Base-by-base conservation (phyloP, 1,284 basidiomycete genomes). In the Heliocybe sulcata region DNA sequence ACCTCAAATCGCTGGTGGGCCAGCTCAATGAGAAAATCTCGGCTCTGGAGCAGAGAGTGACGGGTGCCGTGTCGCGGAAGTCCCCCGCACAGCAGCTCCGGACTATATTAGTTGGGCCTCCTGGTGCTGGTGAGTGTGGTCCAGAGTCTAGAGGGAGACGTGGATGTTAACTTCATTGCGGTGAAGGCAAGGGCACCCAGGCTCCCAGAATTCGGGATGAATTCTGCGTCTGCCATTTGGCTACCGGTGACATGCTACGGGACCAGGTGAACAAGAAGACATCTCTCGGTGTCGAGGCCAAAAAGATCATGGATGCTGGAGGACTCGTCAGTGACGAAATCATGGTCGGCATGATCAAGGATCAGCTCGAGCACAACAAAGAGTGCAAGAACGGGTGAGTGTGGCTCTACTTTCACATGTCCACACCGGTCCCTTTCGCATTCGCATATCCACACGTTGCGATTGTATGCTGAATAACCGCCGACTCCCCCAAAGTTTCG, bases 171-270 rank as follows among this genome's bases (percentile, higher is more conserved):
- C 6, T 12, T 22, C 10, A 6, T 20, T 58, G 23, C 45, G 26
- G 9, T 55, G 23, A 63, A 96, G 94, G 94, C 63, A 99, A 99
- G 81, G 96, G 96, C 50, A 99, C 96, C 1, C 96, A 99, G 72
- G 96, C 94, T 1, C 96, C 97, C 23, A 84, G 82, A 70, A 96
- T 99, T 73, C 83, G 89, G 53, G 87, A 94, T 60, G 83, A 92
- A 69, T 99, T 90, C 80, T 94, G 92, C 69, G 85, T 99, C 54
- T 99, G 96, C 79, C 96, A 99, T 76, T 80, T 99, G 62, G 95
- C 96, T 29, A 99, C 96, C 27, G 96, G 96, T 35, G 96, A 99
- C 77, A 97, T 99, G 93, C 80, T 99, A 57, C 90, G 96, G 51
- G 92, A 95, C 61, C 94, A 99, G 72, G 94, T 99, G 57, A 65